phyloP scores from a whole-genome alignment of 2,329 filamentous ascomycete species.

The Neofusicoccum umdonicola region DNA sequence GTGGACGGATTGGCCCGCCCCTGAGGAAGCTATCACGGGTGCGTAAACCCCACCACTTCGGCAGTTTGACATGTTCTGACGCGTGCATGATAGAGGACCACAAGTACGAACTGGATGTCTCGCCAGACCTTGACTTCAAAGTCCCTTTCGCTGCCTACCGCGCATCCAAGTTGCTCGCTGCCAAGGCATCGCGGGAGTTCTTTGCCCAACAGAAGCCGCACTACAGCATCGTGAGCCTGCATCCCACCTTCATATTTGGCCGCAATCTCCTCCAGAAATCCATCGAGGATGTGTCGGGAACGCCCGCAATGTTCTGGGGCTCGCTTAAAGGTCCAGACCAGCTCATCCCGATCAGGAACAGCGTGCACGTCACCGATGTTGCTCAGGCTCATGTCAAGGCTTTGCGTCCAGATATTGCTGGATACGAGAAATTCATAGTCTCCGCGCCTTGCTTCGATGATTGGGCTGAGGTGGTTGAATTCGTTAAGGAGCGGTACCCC shows the following conservation, averaged over 20 bases:
- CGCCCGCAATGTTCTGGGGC: slow-evolving; percentile 24
- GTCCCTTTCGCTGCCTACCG: slow-evolving; percentile 22
- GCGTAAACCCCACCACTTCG: background rate
- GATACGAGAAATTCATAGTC: slow-evolving; percentile 20
- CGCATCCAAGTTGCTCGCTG: slow-evolving; percentile 28
- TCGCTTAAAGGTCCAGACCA: slow-evolving; percentile 20
- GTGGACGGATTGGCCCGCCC: background rate
- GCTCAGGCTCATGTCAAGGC: slow-evolving; percentile 27
- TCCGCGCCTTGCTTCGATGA: slow-evolving; percentile 15
- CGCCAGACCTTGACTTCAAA: slow-evolving; percentile 18
- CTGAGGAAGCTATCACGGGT: background rate
- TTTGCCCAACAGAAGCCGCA: slow-evolving; percentile 21
- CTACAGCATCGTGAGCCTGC: slow-evolving; percentile 26
- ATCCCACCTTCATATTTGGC: slow-evolving; percentile 28
- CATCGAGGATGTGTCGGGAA: slow-evolving; percentile 21
- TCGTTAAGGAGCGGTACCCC: slow-evolving; percentile 22
- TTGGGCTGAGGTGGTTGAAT: slow-evolving; percentile 22
- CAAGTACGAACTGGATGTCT: slow-evolving; percentile 17
- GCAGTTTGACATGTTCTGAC: background rate
- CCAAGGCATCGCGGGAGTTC: slow-evolving; percentile 27
- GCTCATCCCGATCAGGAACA: slow-evolving; percentile 11
- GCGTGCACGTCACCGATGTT: slow-evolving; percentile 29
- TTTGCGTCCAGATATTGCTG: slow-evolving; percentile 10
- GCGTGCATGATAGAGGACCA: slow-evolving; percentile 3
- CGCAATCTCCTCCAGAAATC: slow-evolving; percentile 23